These are phyloP conservation scores for Tulasnella sp. DNA, from an alignment of 768 basidiomycete genomes.

Conservation along the genomic window DNA sequence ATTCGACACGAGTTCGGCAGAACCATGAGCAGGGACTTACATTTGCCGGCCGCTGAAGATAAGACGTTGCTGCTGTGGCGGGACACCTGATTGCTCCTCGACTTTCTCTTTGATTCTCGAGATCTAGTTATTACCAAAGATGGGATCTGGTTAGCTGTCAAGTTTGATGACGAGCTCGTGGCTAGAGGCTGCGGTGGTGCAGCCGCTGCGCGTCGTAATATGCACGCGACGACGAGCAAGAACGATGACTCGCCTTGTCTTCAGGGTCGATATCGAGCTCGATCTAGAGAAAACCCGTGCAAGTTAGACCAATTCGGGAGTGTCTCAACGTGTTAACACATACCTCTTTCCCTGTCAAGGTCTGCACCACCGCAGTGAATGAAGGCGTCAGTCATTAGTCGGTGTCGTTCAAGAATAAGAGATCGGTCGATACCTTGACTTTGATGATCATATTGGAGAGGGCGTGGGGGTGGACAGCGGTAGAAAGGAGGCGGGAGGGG, in stretches of 20 bases:
- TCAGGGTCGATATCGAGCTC: slow-evolving; percentile 90
- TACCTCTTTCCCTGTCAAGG: slow-evolving; percentile 95
- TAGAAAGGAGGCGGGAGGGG: slow-evolving; percentile 4
- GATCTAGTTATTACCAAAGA: slow-evolving; percentile 41
- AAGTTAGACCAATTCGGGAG: background rate
- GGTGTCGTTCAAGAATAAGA: slow-evolving; percentile 9
- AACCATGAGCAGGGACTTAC: slow-evolving; percentile 45
- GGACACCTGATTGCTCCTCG: slow-evolving; percentile 96
- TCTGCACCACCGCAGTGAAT: slow-evolving; percentile 38
- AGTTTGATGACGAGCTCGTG: background rate
- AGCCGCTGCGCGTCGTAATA: background rate
- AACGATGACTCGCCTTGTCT: slow-evolving; percentile 48
- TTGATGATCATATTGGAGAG: slow-evolving; percentile 60
- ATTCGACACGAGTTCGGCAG: background rate
- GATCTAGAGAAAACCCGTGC: slow-evolving; percentile 39
- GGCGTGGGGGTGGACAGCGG: background rate
- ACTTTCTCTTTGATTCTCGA: slow-evolving; percentile 93
- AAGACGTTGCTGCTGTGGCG: slow-evolving; percentile 87
- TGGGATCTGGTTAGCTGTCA: slow-evolving; percentile 13
- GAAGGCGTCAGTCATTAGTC: slow-evolving; percentile 1
- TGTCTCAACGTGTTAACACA: slow-evolving; percentile 16
- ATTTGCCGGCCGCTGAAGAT: slow-evolving; percentile 90
- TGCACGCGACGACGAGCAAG: background rate
- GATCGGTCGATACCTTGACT: slow-evolving; percentile 50
- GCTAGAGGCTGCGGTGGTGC: background rate